Conservation (phyloP, 805 yeast genomes). For the Teunomyces lycoperdinae region DNA sequence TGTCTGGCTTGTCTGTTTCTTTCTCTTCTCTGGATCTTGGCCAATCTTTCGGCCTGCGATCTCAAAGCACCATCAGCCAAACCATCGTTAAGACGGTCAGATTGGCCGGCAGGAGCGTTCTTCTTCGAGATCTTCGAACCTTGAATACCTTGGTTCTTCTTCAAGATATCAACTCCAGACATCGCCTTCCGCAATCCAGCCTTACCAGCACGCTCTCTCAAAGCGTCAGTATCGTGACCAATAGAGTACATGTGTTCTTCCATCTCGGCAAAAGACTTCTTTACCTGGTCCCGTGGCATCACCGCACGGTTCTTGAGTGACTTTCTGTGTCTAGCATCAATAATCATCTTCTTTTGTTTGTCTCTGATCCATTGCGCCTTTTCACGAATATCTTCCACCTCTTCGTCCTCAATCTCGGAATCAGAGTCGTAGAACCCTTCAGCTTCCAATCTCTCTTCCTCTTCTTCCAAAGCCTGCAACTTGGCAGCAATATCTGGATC, state of each 20-base stretch:
- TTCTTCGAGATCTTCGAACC: constrained; percentile 43
- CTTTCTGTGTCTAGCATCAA: constrained; percentile 83
- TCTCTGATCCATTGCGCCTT: constrained; percentile 96
- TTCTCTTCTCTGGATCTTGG: constrained; percentile 87
- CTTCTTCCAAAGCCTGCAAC: constrained; percentile 92
- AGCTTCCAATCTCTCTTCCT: constrained; percentile 87
- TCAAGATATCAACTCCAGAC: constrained; percentile 80
- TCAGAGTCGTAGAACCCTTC: constrained; percentile 97
- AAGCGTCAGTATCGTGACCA: constrained; percentile 79
- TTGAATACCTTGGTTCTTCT: constrained; percentile 47
- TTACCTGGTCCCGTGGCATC: constrained; percentile 85
- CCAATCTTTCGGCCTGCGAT: constrained; percentile 81
- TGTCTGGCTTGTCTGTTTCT: constrained; percentile 88
- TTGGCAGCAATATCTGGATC: constrained; percentile 94
- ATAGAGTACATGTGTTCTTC: constrained; percentile 85
- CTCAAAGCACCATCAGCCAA: constrained; percentile 76
- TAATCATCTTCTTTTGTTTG: constrained; percentile 90
- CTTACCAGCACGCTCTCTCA: constrained; percentile 48
- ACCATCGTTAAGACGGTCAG: constrained; percentile 85
- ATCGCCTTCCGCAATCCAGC: constrained; percentile 38
- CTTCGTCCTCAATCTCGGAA: constrained; percentile 56
- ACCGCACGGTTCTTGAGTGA: constrained; percentile 81
- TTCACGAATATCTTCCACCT: constrained; percentile 53
- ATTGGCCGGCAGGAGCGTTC: constrained; percentile 54
- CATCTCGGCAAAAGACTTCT: constrained; percentile 73